Evolutionary conservation across 2,329 filamentous ascomycete genomes (phyloP).

Genomic region (Pestalotiopsis sp.): DNA sequence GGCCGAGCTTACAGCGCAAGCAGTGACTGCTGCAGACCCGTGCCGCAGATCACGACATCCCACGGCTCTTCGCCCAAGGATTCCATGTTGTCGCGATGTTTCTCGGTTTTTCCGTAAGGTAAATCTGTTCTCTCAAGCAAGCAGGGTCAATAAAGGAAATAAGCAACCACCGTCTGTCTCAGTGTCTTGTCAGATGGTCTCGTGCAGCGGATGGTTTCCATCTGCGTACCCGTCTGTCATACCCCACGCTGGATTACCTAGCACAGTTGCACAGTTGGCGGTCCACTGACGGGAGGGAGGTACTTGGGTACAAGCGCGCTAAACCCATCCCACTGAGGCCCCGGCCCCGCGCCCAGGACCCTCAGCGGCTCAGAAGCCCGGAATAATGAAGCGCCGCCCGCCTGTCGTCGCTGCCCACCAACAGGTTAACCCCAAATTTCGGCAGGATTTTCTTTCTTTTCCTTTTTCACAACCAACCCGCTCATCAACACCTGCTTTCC

Average conservation of each 20-base stretch:
- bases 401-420: background rate
- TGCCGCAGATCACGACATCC: constrained; percentile 81
- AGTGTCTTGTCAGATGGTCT: background rate
- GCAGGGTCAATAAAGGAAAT: constrained; percentile 16
- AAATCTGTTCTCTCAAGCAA: background rate
- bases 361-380: background rate
- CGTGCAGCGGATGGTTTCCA: background rate
- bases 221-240: background rate
- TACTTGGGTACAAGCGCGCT: background rate
- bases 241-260: background rate
- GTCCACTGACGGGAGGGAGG: background rate
- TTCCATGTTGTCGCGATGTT: constrained; percentile 59
- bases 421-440: background rate
- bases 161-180: background rate
- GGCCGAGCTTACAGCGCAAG: constrained; percentile 68
- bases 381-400: background rate
- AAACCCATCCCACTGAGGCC: background rate
- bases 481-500: constrained; percentile 30
- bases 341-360: background rate
- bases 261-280: background rate
- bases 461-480: constrained; percentile 26
- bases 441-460: constrained; percentile 15
- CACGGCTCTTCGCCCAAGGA: constrained; percentile 72
- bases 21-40: constrained; percentile 77
- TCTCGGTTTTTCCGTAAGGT: background rate